Percentiles rank a stretch among this genome's conserved stretches.
Conservation (phyloP, 176 grass and related monocot genomes). For the Carex kokanica region DNA sequence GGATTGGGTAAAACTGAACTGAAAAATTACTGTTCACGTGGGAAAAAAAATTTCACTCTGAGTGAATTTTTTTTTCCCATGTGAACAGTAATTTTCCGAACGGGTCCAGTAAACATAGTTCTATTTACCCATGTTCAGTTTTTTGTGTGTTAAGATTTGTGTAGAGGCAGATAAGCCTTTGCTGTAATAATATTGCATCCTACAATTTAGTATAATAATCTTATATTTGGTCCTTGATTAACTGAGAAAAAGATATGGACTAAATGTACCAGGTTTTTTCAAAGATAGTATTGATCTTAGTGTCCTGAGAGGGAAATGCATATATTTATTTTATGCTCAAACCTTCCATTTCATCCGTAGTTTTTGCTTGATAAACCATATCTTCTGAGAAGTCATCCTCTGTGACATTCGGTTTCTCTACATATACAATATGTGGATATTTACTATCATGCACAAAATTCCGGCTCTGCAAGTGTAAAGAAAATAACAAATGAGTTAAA, state of each 20-base stretch:
- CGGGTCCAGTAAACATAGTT: not conserved
- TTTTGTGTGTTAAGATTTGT: not conserved
- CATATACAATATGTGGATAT: conserved; percentile 81
- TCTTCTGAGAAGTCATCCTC: conserved; percentile 57
- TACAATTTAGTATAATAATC: not conserved
- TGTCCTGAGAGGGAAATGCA: not conserved
- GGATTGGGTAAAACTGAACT: too few relatives aligned
- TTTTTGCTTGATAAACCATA: conserved; percentile 50
- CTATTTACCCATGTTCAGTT: not conserved
- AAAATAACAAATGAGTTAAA: conserved; percentile 15
- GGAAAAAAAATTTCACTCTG: too few relatives aligned
- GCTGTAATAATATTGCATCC: not conserved
- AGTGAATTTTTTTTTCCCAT: too few relatives aligned
- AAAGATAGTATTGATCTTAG: not conserved
- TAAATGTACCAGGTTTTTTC: not conserved
- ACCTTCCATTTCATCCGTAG: conserved; percentile 85
- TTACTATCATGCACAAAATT: conserved; percentile 49
- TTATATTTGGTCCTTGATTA: not conserved
- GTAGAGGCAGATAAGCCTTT: not conserved
- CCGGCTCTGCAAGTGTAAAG: conserved; percentile 39
- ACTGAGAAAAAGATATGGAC: not conserved
- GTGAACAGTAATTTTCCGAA: too few relatives aligned
- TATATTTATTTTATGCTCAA: not conserved
- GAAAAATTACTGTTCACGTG: too few relatives aligned
- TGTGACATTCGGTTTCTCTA: conserved; percentile 43